These are phyloP conservation scores for Colletotrichum destructivum DNA, from an alignment of 2,329 filamentous ascomycete species.

Conservation along the genomic window DNA sequence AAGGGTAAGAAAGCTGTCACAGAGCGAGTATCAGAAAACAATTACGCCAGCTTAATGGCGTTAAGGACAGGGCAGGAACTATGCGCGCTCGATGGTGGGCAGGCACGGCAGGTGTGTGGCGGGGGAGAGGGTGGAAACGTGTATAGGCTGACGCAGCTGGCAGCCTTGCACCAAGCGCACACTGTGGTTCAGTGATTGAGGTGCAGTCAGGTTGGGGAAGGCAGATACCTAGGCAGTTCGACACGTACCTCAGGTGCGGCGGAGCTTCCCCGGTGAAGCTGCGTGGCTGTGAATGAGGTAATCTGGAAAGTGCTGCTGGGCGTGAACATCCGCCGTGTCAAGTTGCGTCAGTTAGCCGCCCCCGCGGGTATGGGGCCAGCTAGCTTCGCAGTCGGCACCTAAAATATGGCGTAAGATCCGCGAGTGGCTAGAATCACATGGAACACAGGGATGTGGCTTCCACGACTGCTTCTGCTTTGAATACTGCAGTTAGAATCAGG, in stretches of 20 bases:
- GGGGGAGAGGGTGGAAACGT: constrained; percentile 35
- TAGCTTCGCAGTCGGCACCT: neutral
- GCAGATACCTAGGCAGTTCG: neutral
- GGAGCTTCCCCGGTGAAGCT: neutral
- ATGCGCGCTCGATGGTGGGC: constrained; percentile 30
- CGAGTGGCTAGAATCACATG: constrained; percentile 35
- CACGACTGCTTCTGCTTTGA: neutral
- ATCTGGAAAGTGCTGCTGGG: neutral
- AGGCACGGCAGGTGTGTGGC: constrained; percentile 22
- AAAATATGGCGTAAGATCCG: neutral
- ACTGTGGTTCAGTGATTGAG: neutral
- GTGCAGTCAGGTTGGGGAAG: neutral
- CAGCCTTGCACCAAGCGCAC: constrained; percentile 21
- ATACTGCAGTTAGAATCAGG: neutral
- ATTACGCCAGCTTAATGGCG: constrained; percentile 37
- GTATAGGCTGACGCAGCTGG: constrained; percentile 39
- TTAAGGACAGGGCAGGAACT: constrained; percentile 23
- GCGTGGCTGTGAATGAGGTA: constrained; percentile 1
- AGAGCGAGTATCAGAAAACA: constrained; percentile 4
- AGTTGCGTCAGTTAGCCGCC: neutral
- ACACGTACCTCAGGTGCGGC: neutral
- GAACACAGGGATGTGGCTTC: constrained; percentile 31
- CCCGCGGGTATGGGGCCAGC: constrained; percentile 15
- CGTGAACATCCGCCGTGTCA: neutral
- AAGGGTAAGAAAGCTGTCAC: constrained; percentile 18